A percentile compares a stretch with the other conserved stretches of the same genome.
phyloP scores from a whole-genome alignment of 2,329 filamentous ascomycete genomes.

The Tolypocladium album region DNA sequence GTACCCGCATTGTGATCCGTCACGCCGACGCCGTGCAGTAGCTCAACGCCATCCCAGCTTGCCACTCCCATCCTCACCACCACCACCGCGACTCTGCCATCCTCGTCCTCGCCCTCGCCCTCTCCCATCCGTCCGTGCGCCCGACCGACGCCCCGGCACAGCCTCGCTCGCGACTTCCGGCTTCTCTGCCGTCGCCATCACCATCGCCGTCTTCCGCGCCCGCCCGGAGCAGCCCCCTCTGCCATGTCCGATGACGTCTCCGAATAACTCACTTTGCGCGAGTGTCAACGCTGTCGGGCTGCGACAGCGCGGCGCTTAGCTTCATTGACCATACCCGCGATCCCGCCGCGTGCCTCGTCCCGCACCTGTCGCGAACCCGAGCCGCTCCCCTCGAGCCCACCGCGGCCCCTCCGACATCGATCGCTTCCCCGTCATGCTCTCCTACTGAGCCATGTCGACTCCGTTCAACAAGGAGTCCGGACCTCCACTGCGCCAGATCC shows the following conservation, averaged over 20 bases:
- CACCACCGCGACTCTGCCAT: background rate
- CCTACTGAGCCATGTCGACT: constrained; percentile 31
- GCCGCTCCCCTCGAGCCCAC: constrained; percentile 1
- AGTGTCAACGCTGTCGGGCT: background rate
- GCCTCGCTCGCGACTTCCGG: background rate
- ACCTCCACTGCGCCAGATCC: constrained; percentile 48
- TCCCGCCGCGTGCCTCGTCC: background rate
- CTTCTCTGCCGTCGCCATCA: background rate
- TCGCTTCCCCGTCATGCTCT: constrained; percentile 20
- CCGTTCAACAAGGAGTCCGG: constrained; percentile 29
- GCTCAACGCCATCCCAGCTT: background rate
- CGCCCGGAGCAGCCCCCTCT: background rate
- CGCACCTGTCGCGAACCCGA: background rate
- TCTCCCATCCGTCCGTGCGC: background rate
- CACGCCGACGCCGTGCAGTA: background rate
- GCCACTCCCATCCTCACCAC: background rate
- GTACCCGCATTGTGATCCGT: background rate
- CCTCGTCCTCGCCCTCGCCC: background rate
- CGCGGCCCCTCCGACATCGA: background rate
- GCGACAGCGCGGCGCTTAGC: background rate
- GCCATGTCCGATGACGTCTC: background rate
- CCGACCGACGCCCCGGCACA: background rate
- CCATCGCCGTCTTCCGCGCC: background rate
- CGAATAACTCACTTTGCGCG: background rate
- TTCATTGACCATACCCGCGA: background rate